These are phyloP conservation scores for Lactarius psammicola DNA, from an alignment of 768 basidiomycete species.

Conservation along the genomic window DNA sequence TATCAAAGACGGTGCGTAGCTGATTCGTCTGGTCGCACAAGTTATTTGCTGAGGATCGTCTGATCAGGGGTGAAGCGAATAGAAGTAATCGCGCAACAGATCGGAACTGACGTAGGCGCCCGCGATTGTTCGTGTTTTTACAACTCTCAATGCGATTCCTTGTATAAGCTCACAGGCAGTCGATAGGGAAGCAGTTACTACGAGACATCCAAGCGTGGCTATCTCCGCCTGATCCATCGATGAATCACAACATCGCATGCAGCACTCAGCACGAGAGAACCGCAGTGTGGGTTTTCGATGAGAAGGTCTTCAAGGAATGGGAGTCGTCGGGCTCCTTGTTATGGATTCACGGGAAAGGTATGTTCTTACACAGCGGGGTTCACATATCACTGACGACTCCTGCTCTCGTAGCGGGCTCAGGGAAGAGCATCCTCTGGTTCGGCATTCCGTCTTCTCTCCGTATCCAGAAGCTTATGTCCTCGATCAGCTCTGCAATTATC, in stretches of 20 bases:
- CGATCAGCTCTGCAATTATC: neutral
- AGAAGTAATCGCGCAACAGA: neutral
- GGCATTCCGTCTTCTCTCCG: neutral
- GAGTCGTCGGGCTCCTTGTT: neutral
- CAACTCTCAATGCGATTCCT: neutral
- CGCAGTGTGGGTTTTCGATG: neutral
- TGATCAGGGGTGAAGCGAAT: no score
- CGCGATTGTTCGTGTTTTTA: neutral
- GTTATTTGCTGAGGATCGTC: no score
- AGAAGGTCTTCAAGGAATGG: neutral
- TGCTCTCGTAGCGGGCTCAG: neutral
- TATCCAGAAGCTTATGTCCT: neutral
- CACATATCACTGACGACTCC: rapidly evolving
- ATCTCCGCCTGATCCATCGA: neutral
- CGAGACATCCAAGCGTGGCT: neutral
- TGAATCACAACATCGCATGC: neutral
- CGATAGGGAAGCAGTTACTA: neutral
- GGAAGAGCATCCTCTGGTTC: neutral
- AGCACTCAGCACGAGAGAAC: neutral
- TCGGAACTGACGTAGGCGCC: neutral
- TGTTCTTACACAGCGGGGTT: neutral
- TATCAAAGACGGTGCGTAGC: neutral
- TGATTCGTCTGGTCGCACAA: neutral
- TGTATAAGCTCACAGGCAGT: neutral
- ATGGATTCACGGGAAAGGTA: neutral